A percentile compares a stretch with the other conserved stretches of the same genome.
Evolutionary conservation across 805 yeast species (phyloP).

Genomic region (Kodamaea sagamina): DNA sequence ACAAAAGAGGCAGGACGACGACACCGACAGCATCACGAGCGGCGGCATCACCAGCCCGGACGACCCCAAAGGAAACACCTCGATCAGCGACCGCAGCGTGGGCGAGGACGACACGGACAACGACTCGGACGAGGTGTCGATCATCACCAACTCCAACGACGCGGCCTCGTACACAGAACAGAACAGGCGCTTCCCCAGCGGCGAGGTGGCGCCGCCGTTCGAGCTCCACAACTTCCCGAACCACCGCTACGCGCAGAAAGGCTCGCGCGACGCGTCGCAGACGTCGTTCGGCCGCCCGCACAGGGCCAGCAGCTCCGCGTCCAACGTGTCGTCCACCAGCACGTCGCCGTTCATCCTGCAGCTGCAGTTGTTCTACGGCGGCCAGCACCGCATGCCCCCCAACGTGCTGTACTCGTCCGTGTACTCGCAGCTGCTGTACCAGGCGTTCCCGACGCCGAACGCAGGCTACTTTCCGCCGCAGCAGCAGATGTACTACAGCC

Average conservation of each 20-base stretch:
- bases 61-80: not conserved
- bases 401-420: not conserved
- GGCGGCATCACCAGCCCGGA: not conserved
- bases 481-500: constrained; percentile 10
- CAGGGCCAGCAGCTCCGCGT: not conserved
- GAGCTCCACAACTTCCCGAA: constrained; percentile 78
- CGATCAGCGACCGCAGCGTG: constrained; percentile 3
- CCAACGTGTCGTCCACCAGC: constrained; percentile 6
- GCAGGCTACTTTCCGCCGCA: constrained; percentile 16
- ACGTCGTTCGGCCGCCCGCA: constrained; percentile 6
- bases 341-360: constrained; percentile 7
- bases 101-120: constrained; percentile 7
- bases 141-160: constrained; percentile 14
- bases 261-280: constrained; percentile 90
- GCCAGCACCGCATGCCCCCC: constrained; percentile 6
- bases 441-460: constrained; percentile 11
- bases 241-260: constrained; percentile 98
- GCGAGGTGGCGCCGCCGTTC: constrained; percentile 7
- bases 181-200: constrained; percentile 9
- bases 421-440: constrained; percentile 9
- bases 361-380: constrained; percentile 7
- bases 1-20: constrained; percentile 7
- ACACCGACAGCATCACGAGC: constrained; percentile 10
- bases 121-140: constrained; percentile 14
- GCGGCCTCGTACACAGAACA: constrained; percentile 11